Evolutionary conservation across 345 rosid species (phyloP).

Genomic region (Salix arbutifolia): DNA sequence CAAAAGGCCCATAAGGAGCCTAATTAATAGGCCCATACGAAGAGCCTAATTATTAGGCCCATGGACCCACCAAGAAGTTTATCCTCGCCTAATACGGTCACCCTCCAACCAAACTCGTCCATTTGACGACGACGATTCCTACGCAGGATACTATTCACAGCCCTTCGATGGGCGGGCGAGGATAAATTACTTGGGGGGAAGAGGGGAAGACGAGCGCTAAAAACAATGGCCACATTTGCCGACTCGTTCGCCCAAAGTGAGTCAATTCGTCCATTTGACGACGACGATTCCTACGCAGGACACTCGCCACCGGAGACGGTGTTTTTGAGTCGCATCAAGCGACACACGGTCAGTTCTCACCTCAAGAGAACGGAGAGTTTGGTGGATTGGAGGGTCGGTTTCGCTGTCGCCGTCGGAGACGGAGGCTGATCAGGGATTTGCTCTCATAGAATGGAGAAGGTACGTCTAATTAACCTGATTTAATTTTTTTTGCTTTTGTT

Average conservation of each 20-base stretch:
- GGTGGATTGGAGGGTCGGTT: conserved; percentile 52
- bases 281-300: conserved; percentile 19
- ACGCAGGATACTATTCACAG: no score
- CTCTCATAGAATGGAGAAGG: conserved; percentile 88
- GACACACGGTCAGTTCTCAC: conserved; percentile 24
- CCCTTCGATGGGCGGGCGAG: no score
- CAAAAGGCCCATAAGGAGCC: not conserved
- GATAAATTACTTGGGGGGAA: no score
- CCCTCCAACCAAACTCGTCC: not conserved
- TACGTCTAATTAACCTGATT: conserved; percentile 21
- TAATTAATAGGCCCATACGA: no score
- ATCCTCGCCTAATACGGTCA: not conserved
- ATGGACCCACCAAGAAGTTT: not conserved
- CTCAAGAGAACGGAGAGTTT: conserved; percentile 36
- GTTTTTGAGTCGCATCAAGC: conserved; percentile 35
- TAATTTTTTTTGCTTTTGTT: not conserved
- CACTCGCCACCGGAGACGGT: conserved; percentile 23
- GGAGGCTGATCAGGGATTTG: conserved; percentile 54
- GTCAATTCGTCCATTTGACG: conserved; percentile 31
- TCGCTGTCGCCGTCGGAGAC: conserved; percentile 54
- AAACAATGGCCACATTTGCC: conserved; percentile 44
- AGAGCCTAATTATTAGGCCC: no score
- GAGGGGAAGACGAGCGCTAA: not conserved
- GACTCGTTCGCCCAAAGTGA: conserved; percentile 30
- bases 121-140: no score